Percentiles rank a stretch among this genome's conserved stretches.
These are phyloP conservation scores for Coix lacrymajobi DNA, from an alignment of 176 grass and related monocot species.

Conservation along the genomic window DNA sequence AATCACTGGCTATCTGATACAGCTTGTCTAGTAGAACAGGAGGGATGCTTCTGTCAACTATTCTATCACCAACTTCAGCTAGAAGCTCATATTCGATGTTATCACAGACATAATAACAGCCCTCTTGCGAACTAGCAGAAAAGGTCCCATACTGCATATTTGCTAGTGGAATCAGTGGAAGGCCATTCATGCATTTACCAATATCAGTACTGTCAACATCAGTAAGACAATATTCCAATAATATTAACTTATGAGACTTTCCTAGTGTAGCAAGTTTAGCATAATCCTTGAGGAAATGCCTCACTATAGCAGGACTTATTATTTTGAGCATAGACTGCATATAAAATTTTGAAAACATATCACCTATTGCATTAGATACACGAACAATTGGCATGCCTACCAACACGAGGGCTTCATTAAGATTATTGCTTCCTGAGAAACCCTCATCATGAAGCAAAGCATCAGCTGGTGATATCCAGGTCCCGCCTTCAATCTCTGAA, in stretches of 20 bases:
- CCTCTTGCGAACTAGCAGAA: conserved; percentile 41
- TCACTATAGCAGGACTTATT: conserved; percentile 59
- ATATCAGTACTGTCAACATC: conserved; percentile 61
- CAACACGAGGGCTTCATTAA: conserved; percentile 67
- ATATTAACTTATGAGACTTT: conserved; percentile 65
- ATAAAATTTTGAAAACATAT: conserved; percentile 77
- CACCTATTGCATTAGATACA: conserved; percentile 43
- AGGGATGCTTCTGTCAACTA: conserved; percentile 78
- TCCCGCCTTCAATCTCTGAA: conserved; percentile 58
- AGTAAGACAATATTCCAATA: conserved; percentile 82
- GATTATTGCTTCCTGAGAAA: conserved; percentile 62
- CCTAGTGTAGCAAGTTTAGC: conserved; percentile 32
- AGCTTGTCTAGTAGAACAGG: conserved; percentile 51
- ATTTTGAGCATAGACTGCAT: conserved; percentile 38
- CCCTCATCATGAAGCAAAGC: conserved; percentile 75
- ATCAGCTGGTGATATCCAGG: conserved; percentile 72
- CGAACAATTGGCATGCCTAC: conserved; percentile 62
- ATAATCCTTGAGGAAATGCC: conserved; percentile 64
- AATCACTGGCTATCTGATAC: conserved; percentile 57
- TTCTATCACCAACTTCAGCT: conserved; percentile 51
- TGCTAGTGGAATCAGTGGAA: conserved; percentile 83
- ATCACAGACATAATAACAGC: conserved; percentile 67
- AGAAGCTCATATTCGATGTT: conserved; percentile 76
- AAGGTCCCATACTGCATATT: conserved; percentile 74
- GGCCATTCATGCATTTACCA: conserved; percentile 63